Base-by-base conservation (phyloP, 257 asterid species). In the Datura wrightii region DNA sequence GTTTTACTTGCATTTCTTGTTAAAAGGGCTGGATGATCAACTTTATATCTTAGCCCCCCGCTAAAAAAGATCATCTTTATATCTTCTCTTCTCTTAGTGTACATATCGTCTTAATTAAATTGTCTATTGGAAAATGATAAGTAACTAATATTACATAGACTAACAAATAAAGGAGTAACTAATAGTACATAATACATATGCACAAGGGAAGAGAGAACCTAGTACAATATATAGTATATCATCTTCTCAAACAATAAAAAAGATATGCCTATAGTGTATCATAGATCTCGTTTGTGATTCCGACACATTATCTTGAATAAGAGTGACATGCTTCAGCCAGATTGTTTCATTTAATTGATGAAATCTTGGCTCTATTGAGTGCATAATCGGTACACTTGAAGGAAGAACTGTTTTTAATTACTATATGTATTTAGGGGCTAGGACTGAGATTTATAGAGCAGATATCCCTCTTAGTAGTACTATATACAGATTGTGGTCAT, bases 361-460 rank as follows among this genome's bases (percentile, higher is more conserved):
- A 72, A 72, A 44, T 44, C 58, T 72, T 44, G 10, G 52, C 19
- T 46, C n/a, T 72, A 72, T 72, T 72, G 80, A 72, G 41, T 46
- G 58, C 80, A 72, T 46, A 18, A 44, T 44, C 18, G 1, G 44
- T 44, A n/a, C 24, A 41, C 37, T 72, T 46, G 39, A 72, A 46
- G 58, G 80, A 19, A 46, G 34, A 19, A 19, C n/a, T 19, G 11
- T 46, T 19, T 5, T 19, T 19, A 72, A 24, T 72, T 46, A 46
- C 41, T 72, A n/a, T 18, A 42, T 72, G 58, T 72, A 72, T 16
- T 46, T 19, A 2, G 41, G 80, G 80, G 58, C 39, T 46, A 11
- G 58, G 41, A 72, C 11, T 8, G 58, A n/a, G 11, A 72, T 46
- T 46, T 16, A 16, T 69, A 41, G 53, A 41, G 58, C n/a, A n/a